Evolutionary conservation across 768 basidiomycete species (phyloP).

Genomic region (Mycena epipterygia): DNA sequence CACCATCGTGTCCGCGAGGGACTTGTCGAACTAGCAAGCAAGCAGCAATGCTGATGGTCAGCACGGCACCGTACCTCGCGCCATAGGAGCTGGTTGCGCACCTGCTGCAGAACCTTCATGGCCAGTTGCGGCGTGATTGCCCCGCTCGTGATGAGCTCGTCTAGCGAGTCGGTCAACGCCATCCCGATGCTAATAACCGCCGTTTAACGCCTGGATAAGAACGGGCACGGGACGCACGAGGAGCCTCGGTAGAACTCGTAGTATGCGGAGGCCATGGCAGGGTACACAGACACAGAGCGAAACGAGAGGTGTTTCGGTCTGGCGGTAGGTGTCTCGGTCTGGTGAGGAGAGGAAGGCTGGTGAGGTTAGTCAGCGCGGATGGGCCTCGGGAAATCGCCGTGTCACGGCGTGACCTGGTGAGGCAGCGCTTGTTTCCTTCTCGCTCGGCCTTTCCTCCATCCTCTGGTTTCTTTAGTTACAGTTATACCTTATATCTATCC

Average conservation of each 20-base stretch:
- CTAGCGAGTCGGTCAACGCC: constrained; percentile 97
- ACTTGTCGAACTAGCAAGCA: constrained; percentile 98
- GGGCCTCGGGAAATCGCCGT: too few species aligned
- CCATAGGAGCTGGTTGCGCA: constrained; percentile 48
- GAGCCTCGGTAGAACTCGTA: constrained; percentile 95
- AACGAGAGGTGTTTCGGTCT: too few species aligned
- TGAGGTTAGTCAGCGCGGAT: too few species aligned
- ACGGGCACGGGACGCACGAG: constrained; percentile 69
- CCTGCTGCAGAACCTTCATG: constrained; percentile 99
- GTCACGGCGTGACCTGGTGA: too few species aligned
- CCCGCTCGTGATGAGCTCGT: constrained; percentile 97
- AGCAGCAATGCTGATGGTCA: constrained; percentile 1
- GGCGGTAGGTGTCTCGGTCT: too few species aligned
- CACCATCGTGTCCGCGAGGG: constrained; percentile 91
- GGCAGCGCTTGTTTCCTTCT: too few species aligned
- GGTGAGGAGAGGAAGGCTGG: too few species aligned
- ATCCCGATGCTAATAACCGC: constrained; percentile 93
- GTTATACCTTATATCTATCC: too few species aligned
- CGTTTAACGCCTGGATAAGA: constrained; percentile 6
- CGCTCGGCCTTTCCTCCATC: too few species aligned
- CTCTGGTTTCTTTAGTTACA: too few species aligned
- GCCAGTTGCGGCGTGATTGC: constrained; percentile 97
- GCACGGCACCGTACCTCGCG: background rate
- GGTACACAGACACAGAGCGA: too few species aligned
- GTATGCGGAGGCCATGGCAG: constrained; percentile 84